Base-by-base conservation (phyloP, 2,329 filamentous ascomycete species). In the Cladosporium phlei region DNA sequence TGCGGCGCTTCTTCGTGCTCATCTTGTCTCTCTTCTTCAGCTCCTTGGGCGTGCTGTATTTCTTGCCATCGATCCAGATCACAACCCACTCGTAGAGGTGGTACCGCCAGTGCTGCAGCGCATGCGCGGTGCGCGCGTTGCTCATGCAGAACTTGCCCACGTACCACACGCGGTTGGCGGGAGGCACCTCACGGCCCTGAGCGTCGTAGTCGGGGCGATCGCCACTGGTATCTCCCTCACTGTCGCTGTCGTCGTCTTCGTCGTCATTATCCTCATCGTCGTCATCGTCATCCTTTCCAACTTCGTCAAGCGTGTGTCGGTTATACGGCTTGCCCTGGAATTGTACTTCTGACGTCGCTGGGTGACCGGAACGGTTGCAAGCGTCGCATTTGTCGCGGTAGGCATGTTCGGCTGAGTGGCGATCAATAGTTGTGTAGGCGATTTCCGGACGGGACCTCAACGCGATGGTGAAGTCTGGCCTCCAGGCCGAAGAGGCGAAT, bases 91-190 rank as follows among this genome's bases (percentile, higher is more conserved):
- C 75, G 59, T 86, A 83, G n/a, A 91, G 77, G 35, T 82, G 78
- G 50, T 78, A 79, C 47, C 83, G 83, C 87, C 87, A 90, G 66
- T 93, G 87, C 4, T 80, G 75, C 3, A 91, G 73, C 1, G 75
- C 76, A 59, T 91, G 86, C 0, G 85, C 83, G 29, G 82, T 82
- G 53, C 80, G 73, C 0, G 86, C 85, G 54, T 83, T 84, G 24
- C 69, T 66, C 58, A 75, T 78, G 68, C 82, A 86, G 50, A 75
- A 73, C 16, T 69, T 69, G 52, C 80, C 80, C 2, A 79, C 63
- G 49, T 72, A 74, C 64, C 76, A 83, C 20, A 69, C 67, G 2
- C 55, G 70, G 14, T 67, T 62, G 33, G 69, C 67, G 1, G 69
- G 60, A 0, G 72, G 68, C 3, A 82, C 54, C 9, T 60, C 33